A percentile compares a stretch with the other conserved stretches of the same genome.
These are phyloP conservation scores for Botryosphaeria agaves DNA, from an alignment of 2,329 filamentous ascomycete genomes.

Conservation along the genomic window DNA sequence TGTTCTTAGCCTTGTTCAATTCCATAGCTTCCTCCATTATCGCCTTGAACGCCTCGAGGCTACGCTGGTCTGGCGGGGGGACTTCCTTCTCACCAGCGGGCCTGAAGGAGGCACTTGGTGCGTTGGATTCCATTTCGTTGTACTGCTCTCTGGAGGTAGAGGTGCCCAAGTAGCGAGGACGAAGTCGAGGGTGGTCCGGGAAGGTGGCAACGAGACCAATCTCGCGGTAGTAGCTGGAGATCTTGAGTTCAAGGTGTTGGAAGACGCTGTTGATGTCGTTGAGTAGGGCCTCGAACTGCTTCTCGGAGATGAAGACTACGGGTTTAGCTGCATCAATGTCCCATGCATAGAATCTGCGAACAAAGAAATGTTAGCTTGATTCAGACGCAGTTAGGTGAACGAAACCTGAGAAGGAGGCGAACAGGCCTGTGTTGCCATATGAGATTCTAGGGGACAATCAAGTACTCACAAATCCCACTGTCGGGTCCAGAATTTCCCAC, in stretches of 20 bases:
- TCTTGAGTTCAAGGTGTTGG: slow-evolving; percentile 33
- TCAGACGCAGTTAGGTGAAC: too few relatives aligned
- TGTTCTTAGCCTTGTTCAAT: slow-evolving; percentile 31
- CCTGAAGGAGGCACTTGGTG: slow-evolving; percentile 1
- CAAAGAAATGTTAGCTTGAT: slow-evolving; percentile 24
- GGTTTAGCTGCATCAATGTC: slow-evolving; percentile 34
- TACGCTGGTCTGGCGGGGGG: slow-evolving; percentile 14
- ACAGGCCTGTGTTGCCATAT: too few relatives aligned
- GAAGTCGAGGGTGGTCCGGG: slow-evolving; percentile 38
- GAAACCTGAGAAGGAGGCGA: too few relatives aligned
- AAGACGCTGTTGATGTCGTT: slow-evolving; percentile 41
- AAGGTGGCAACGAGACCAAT: slow-evolving; percentile 47
- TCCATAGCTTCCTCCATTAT: slow-evolving; percentile 37
- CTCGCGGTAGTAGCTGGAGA: slow-evolving; percentile 36
- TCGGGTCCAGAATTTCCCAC: slow-evolving; percentile 38
- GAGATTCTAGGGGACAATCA: too few relatives aligned
- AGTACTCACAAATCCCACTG: slow-evolving; percentile 60
- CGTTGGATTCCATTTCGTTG: slow-evolving; percentile 15
- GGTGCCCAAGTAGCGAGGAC: slow-evolving; percentile 50
- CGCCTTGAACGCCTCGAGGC: slow-evolving; percentile 31
- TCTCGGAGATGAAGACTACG: slow-evolving; percentile 48
- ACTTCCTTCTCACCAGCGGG: slow-evolving; percentile 9
- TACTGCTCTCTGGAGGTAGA: slow-evolving; percentile 29
- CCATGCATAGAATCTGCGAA: slow-evolving; percentile 25
- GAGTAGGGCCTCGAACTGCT: slow-evolving; percentile 49